Evolutionary conservation across 1,284 basidiomycete species (phyloP).

Genomic region (Golubevia pallescens): DNA sequence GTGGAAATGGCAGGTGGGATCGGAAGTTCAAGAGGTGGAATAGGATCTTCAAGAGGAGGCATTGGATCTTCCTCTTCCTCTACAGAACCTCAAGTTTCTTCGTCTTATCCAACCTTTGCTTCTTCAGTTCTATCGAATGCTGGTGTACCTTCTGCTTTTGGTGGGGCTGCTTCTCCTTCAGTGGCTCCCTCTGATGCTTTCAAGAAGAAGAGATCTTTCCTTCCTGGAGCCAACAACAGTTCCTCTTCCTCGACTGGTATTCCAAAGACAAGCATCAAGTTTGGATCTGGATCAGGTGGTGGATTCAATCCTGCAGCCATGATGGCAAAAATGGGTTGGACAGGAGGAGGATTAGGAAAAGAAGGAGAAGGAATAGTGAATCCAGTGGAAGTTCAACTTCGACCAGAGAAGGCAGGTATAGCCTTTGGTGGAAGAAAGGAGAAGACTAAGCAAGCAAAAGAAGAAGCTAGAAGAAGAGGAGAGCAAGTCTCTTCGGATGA

Average conservation of each 20-base stretch:
- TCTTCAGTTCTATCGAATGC: conserved; percentile 10
- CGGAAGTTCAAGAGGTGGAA: conserved; percentile 20
- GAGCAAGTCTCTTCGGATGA: conserved; percentile 27
- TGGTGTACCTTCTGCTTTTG: conserved; percentile 18
- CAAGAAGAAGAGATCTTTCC: conserved; percentile 12
- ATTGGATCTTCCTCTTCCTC: conserved; percentile 16
- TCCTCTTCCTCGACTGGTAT: not conserved
- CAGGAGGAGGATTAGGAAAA: conserved; percentile 57
- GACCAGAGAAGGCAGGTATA: conserved; percentile 55
- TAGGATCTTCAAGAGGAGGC: conserved; percentile 24
- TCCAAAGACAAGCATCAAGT: conserved; percentile 23
- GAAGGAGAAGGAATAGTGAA: conserved; percentile 54
- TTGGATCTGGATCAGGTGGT: conserved; percentile 18
- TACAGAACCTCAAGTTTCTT: conserved; percentile 5
- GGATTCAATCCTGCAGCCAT: conserved; percentile 55
- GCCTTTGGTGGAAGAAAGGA: conserved; percentile 60
- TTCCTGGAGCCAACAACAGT: conserved; percentile 2
- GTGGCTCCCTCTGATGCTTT: conserved; percentile 22
- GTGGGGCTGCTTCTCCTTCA: conserved; percentile 4
- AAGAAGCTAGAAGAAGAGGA: conserved; percentile 38
- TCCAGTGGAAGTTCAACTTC: conserved; percentile 57
- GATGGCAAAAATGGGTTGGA: conserved; percentile 59
- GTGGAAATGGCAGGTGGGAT: not conserved
- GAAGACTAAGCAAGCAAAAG: conserved; percentile 46
- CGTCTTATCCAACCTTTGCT: not conserved